Conservation (phyloP, 768 basidiomycete species). For the Leccinum subgranulosum region DNA sequence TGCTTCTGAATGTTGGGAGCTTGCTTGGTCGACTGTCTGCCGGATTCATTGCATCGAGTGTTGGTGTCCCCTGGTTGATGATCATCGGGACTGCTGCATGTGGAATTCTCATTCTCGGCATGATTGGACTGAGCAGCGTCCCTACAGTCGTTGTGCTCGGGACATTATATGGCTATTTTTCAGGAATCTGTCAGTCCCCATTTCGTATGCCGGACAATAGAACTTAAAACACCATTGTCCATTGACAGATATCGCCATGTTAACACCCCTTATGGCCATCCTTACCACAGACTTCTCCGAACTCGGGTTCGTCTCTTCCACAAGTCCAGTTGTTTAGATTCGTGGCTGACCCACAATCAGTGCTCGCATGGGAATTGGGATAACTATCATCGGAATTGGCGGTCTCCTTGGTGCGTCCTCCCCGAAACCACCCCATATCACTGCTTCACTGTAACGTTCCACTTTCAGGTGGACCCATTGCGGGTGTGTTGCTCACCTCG, state of each 20-base stretch:
- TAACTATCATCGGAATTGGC: constrained; percentile 12
- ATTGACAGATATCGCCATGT: constrained; percentile 32
- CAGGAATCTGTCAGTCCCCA: constrained; percentile 36
- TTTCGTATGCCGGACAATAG: not conserved
- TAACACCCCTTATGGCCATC: constrained; percentile 34
- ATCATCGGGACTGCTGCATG: constrained; percentile 32
- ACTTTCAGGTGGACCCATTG: constrained; percentile 47
- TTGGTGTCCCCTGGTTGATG: constrained; percentile 44
- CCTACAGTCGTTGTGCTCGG: constrained; percentile 38
- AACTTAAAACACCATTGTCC: not conserved
- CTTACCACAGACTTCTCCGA: constrained; percentile 37
- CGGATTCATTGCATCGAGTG: constrained; percentile 30
- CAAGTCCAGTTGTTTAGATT: not conserved
- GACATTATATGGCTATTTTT: constrained; percentile 46
- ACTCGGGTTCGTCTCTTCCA: constrained; percentile 37
- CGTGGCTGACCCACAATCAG: not conserved
- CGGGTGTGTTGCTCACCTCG: constrained; percentile 51
- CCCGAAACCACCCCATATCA: not conserved
- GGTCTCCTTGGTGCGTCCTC: constrained; percentile 20
- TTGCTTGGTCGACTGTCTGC: constrained; percentile 38
- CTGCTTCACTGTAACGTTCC: not conserved
- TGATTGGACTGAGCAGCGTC: constrained; percentile 27
- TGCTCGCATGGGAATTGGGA: not conserved
- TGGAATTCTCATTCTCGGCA: constrained; percentile 23
- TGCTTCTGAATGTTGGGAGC: constrained; percentile 49